phyloP scores from a whole-genome alignment of 441 rosid genomes.

The Eutrema salsugineum region DNA sequence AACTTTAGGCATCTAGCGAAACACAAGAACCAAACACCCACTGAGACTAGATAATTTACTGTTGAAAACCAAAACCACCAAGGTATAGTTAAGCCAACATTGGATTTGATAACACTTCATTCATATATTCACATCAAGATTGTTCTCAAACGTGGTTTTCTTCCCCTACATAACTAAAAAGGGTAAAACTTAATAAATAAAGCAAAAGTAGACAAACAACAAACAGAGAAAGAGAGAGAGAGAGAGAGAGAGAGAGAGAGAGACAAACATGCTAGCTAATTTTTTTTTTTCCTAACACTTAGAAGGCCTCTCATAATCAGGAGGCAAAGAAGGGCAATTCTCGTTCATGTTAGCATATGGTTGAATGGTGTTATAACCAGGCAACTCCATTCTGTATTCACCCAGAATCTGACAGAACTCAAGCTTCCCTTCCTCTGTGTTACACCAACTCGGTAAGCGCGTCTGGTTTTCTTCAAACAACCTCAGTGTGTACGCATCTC shows the following conservation, averaged over 20 bases:
- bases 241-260: neutral
- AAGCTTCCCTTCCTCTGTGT: slow-evolving; percentile 47
- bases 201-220: neutral
- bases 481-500: slow-evolving; percentile 81
- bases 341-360: slow-evolving; percentile 89
- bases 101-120: neutral
- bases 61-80: neutral
- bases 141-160: neutral
- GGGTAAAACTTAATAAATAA: slow-evolving; percentile 1
- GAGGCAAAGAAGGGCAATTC: slow-evolving; percentile 92
- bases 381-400: slow-evolving; percentile 84
- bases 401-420: slow-evolving; percentile 87
- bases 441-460: slow-evolving; percentile 80
- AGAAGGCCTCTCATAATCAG: slow-evolving; percentile 68
- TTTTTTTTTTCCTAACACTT: too few relatives aligned
- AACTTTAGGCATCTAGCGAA: neutral
- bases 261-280: too few relatives aligned
- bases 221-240: neutral
- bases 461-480: slow-evolving; percentile 74
- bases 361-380: slow-evolving; percentile 65
- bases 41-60: neutral
- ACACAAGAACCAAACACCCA: neutral
- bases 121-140: slow-evolving; percentile 13
- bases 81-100: neutral
- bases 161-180: slow-evolving; percentile 15